Evolutionary conservation across 2,329 filamentous ascomycete genomes (phyloP), one percentile per base, ranked within the genome.

Genomic region (Alternaria metachromatica): DNA sequence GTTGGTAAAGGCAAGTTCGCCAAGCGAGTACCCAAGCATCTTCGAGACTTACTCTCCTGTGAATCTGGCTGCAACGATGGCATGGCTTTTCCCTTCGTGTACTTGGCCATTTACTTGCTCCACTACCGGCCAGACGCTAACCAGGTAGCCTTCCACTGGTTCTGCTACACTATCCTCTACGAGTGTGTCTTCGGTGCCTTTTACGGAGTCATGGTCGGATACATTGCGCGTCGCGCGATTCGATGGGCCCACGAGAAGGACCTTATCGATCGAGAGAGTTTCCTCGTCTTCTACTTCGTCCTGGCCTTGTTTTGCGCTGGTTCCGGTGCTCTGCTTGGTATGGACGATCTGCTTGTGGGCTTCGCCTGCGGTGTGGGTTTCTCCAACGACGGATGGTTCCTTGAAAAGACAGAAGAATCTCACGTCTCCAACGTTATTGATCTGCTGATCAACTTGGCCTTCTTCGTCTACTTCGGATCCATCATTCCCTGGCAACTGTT

Each of bases 401-500:
- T 92, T 15, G 92, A 97, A 76, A 97, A 97, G 85, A 99, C 96
- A 0, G 96, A 99, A 78, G 96, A 99, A 80, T 95, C 96, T 0
- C 96, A 98, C 79, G 96, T 99, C 10, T 98, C 95, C 80, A 98
- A 99, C 88, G 96, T 99, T 78, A 99, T 99, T 76, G 96, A 99
- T 84, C 82, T 99, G 79, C 84, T 99, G 65, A 90, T 99, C 83
- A 99, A 99, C 81, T 87, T 99, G 89, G 88, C 95, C 3, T 99
- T 98, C 81, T 99, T 99, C 80, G 96, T 99, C 72, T 99, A 96
- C 79, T 92, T 99, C 68, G 96, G 96, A 57, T 93, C 96, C 58
- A 97, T 99, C 79, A 96, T 99, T 65, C 96, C 96, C 1, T 99
- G 96, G 96, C 88, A 91, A 72, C 90, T 93, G 78, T 99, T 90